These are phyloP conservation scores for Colletotrichum chlorophyti DNA, from an alignment of 2,329 filamentous ascomycete genomes.

Conservation along the genomic window DNA sequence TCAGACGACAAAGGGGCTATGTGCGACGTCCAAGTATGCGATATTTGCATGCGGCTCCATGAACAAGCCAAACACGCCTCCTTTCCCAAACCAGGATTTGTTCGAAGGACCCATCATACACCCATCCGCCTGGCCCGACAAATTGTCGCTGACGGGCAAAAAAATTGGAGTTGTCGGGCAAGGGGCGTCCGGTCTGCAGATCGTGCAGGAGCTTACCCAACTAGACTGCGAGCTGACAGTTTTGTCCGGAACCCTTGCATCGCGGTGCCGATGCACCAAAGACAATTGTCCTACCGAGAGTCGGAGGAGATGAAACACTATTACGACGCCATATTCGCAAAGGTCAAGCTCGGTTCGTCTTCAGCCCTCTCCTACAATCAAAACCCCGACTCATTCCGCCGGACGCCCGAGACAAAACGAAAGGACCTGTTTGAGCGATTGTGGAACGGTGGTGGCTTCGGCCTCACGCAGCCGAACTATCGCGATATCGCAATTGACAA, in stretches of 20 bases:
- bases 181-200: neutral
- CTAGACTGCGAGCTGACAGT: constrained; percentile 45
- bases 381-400: neutral
- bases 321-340: constrained; percentile 48
- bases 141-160: constrained; percentile 2
- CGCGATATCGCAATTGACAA: neutral
- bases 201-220: constrained; percentile 35
- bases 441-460: constrained; percentile 53
- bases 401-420: constrained; percentile 45
- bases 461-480: constrained; percentile 51
- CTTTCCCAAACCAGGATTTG: constrained; percentile 39
- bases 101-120: constrained; percentile 39
- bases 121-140: constrained; percentile 35
- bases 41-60: constrained; percentile 53
- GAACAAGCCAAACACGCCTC: constrained; percentile 47
- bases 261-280: constrained; percentile 63
- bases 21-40: constrained; percentile 47
- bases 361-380: neutral
- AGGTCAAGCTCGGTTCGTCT: constrained; percentile 2
- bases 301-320: constrained; percentile 45
- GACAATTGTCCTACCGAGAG: constrained; percentile 49
- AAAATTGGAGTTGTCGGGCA: constrained; percentile 1
- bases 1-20: constrained; percentile 45
- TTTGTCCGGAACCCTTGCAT: constrained; percentile 66
- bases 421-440: constrained; percentile 49